Base-by-base conservation (phyloP, 1,139 yeast genomes). In the Hyphopichia fennica region DNA sequence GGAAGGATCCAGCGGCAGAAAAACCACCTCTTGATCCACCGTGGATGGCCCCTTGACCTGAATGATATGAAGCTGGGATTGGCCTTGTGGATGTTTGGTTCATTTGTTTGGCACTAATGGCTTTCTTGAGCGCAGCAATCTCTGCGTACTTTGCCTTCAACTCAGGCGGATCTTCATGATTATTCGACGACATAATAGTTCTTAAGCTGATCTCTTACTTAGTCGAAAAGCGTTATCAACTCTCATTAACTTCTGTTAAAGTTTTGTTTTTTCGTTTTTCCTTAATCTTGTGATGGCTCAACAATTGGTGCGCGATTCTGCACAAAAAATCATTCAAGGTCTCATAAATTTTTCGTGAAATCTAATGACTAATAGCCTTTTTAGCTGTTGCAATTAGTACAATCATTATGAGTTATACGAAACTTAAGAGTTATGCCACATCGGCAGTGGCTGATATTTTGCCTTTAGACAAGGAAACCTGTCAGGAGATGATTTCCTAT, bases 401-500 rank as follows among this genome's bases (percentile, higher is more conserved):
- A 28, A n/a, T 13, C 34, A 17, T n/a, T 5, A 38, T 38, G 40
- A 16, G 25, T 10, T 38, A 38, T 27, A 18, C 22, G n/a, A 32
- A 32, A 14, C 32, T 38, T 11, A 31, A 18, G 25, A 58, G 45
- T 56, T 72, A 61, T 50, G 70, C 72, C 2, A 50, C 57, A 4
- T 52, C 56, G 28, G 66, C 67, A 3, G 58, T 75, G 4, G 60
- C 59, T 4, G 57, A 67, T 25, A 62, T 81, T 1, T 50, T 81
- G 17, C 85, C 85, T 0, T 56, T 81, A 52, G 67, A 62, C 39
- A 48, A 51, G 10, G 63, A 58, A 22, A 46, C 62, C 22, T 60
- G 63, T 37, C 45, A 42, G 33, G 60, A 80, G 50, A 70, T 80
- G 64, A 63, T 80, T 4, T 74, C 72, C 9, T 78, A 78, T 50